Evolutionary conservation across 192 early-diverging fungal genomes (phyloP).

Genomic region (Lobosporangium transversale): DNA sequence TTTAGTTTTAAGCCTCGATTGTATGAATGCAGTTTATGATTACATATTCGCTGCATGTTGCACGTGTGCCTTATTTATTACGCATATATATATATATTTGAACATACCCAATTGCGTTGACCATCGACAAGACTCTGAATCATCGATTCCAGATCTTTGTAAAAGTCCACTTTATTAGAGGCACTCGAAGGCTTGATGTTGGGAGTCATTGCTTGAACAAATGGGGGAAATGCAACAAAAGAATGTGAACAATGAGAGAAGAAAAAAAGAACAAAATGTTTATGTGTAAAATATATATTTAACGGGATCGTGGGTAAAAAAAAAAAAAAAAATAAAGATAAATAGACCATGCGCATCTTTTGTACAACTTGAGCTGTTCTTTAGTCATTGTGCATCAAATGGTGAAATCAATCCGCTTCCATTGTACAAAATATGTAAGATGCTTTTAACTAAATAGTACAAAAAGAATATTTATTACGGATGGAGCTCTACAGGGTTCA

Average conservation of each 20-base stretch:
- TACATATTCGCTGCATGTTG: background rate
- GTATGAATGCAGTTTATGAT: too few relatives aligned
- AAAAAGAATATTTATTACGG: too few relatives aligned
- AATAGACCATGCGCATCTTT: background rate
- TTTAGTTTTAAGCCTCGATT: background rate
- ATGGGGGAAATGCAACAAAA: background rate
- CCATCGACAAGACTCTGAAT: constrained; percentile 73
- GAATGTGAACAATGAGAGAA: background rate
- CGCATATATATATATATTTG: background rate
- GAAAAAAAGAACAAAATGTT: background rate
- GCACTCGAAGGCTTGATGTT: constrained; percentile 31
- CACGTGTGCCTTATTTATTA: background rate
- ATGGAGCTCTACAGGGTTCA: too few relatives aligned
- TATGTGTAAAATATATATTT: too few relatives aligned
- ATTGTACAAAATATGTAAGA: too few relatives aligned
- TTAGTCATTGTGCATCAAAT: constrained; percentile 9
- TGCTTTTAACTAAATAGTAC: too few relatives aligned
- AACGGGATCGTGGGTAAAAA: background rate
- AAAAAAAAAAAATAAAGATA: background rate
- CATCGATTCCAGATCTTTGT: constrained; percentile 67
- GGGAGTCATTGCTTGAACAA: constrained; percentile 32
- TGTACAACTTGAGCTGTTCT: background rate
- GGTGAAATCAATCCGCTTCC: constrained; percentile 17
- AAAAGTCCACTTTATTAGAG: constrained; percentile 74
- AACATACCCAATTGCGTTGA: constrained; percentile 70